Evolutionary conservation across 164 flowering plant species (phyloP), one percentile per base, ranked within the genome.

Genomic region (Piper betle): DNA sequence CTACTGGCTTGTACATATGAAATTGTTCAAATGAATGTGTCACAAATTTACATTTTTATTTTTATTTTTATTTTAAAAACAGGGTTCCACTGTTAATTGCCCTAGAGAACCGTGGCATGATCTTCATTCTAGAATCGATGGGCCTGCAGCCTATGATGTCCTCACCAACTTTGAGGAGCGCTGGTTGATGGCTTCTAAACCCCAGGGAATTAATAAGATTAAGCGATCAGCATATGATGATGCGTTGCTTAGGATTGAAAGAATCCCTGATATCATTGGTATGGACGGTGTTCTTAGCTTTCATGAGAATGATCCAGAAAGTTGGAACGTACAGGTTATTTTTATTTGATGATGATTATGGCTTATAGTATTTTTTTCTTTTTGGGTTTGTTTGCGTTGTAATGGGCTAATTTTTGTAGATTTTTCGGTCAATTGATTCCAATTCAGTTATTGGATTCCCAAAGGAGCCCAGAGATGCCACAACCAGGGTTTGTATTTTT

Each of bases 81-180:
- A 91, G 97, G 96, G 91, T 6, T 78, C 74, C 56, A 53, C 63
- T 65, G 64, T 59, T 62, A 85, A 86, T 41, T 75, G 88, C 72
- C 97, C 98, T 64, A 80, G 96, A 78, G 96, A 92, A 72, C 92
- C 98, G 64, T 92, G 98, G 96, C 98, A 92, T 77, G 98, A 92
- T 69, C 74, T 92, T 80, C 98, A 92, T 61, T 68, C 79, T 41
- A 84, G 62, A 77, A 85, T 92, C 56, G 95, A 88, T 79, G 96
- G 98, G 46, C 98, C 98, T 5, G 98, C 98, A 52, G 98, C 96
- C 41, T 92, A 92, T 73, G 98, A 92, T 64, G 78, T 92, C 53
- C 77, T 92, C 64, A 82, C 85, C 55, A 93, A 93, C 78, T 93
- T 89, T 74, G 85, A 87, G 71, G 94, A 93, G 63, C 82, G 97